Percentiles rank a stretch among this genome's conserved stretches.
Conservation (phyloP, 1,284 basidiomycete species). For the Fomitopsis pinicola region DNA sequence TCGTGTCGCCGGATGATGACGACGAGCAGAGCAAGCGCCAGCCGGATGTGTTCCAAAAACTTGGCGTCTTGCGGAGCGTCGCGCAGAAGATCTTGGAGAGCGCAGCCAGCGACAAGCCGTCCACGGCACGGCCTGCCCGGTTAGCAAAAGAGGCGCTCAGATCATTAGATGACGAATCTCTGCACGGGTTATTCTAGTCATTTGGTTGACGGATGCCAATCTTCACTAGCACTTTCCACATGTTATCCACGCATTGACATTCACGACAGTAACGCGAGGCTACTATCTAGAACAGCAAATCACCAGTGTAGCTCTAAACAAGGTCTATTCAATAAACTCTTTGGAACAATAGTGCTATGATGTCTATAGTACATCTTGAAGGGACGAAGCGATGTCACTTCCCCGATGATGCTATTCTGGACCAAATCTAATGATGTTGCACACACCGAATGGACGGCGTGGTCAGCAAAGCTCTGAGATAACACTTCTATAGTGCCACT, state of each 20-base stretch:
- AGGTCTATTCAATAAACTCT: neutral
- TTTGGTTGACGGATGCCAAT: neutral
- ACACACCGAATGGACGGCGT: no score
- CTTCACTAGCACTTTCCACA: neutral
- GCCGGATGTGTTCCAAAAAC: conserved; percentile 63
- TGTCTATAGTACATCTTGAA: no score
- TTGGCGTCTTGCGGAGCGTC: conserved; percentile 59
- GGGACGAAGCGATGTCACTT: no score
- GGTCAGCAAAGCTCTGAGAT: no score
- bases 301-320: neutral
- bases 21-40: conserved; percentile 24
- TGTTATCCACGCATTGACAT: neutral
- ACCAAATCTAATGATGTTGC: no score
- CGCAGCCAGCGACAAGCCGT: conserved; percentile 65
- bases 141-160: conserved; percentile 80
- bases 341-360: no score
- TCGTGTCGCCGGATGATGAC: conserved; percentile 49
- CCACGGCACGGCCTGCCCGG: conserved; percentile 79
- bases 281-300: neutral
- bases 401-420: no score
- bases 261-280: neutral
- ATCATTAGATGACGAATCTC: conserved; percentile 27
- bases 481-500: no score
- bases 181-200: conserved; percentile 16
- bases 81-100: conserved; percentile 74